Conservation (phyloP, 1,284 basidiomycete species). For the Bondarzewia mesenterica region DNA sequence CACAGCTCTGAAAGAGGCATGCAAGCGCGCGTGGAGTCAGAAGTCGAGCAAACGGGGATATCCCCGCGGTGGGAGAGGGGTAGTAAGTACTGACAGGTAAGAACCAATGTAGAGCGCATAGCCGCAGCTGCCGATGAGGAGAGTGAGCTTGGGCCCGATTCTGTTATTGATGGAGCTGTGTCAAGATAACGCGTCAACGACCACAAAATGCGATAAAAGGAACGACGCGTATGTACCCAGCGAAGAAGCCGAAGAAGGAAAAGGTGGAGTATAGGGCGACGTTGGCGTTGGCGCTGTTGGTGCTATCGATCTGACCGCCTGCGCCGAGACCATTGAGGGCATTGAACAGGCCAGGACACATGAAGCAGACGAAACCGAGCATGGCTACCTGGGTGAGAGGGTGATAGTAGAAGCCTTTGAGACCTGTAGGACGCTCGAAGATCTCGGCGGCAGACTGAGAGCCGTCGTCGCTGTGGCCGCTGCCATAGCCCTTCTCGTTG, state of each 20-base stretch:
- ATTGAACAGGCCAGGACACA: slow-evolving; percentile 51
- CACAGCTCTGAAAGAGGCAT: slow-evolving; percentile 35
- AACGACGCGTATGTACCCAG: slow-evolving; percentile 43
- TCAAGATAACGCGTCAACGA: background rate
- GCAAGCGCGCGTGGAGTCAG: no score
- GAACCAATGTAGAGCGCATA: slow-evolving; percentile 71
- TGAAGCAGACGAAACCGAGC: slow-evolving; percentile 60
- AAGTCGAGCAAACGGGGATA: background rate
- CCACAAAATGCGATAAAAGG: background rate
- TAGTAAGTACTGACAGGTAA: slow-evolving; percentile 8
- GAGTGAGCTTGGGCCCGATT: slow-evolving; percentile 65
- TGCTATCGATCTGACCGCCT: slow-evolving; percentile 57
- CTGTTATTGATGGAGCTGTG: slow-evolving; percentile 67
- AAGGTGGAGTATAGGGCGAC: slow-evolving; percentile 65
- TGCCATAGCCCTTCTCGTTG: slow-evolving; percentile 10
- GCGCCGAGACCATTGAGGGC: slow-evolving; percentile 57
- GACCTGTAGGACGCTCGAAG: slow-evolving; percentile 21
- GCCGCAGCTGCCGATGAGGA: slow-evolving; percentile 62
- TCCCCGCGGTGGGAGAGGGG: background rate
- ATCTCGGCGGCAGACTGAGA: slow-evolving; percentile 11
- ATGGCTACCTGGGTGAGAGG: slow-evolving; percentile 39
- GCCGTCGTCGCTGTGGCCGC: slow-evolving; percentile 13
- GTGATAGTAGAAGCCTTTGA: slow-evolving; percentile 29
- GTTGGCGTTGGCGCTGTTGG: slow-evolving; percentile 57
- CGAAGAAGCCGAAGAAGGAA: slow-evolving; percentile 54